phyloP scores from a whole-genome alignment of 2,329 filamentous ascomycete genomes.

The Aureobasidium subglaciale region DNA sequence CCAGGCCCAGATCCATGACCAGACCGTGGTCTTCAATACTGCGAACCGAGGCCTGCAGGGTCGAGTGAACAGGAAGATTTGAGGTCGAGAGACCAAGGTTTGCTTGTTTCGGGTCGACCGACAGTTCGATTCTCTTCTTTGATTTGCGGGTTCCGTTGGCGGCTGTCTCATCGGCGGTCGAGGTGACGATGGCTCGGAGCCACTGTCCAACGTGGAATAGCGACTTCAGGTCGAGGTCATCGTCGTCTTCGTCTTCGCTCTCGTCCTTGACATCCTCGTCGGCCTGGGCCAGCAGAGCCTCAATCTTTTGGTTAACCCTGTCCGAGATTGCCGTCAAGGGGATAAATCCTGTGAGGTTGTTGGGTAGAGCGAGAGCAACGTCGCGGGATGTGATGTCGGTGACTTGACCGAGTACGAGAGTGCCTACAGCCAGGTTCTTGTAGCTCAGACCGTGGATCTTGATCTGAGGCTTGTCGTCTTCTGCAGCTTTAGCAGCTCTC shows the following conservation, averaged over 20 bases:
- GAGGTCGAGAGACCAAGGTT: constrained; percentile 68
- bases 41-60: constrained; percentile 76
- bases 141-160: constrained; percentile 48
- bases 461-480: constrained; percentile 45
- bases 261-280: constrained; percentile 49
- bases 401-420: constrained; percentile 80
- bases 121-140: constrained; percentile 80
- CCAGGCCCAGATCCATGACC: constrained; percentile 83
- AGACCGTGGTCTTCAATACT: constrained; percentile 96
- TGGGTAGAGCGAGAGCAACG: constrained; percentile 76
- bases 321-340: constrained; percentile 89
- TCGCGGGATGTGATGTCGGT: constrained; percentile 73
- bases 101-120: constrained; percentile 68
- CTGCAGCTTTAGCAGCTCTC: constrained; percentile 29
- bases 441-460: constrained; percentile 75
- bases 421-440: constrained; percentile 76
- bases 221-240: constrained; percentile 63
- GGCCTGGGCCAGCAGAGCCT: constrained; percentile 56
- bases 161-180: constrained; percentile 61
- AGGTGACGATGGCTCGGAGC: constrained; percentile 73
- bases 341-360: constrained; percentile 85
- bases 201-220: constrained; percentile 84
- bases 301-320: constrained; percentile 66
- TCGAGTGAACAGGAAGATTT: constrained; percentile 67
- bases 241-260: constrained; percentile 45